Base-by-base conservation (phyloP, 257 asterid genomes). In the Nicotiana tabacum region DNA sequence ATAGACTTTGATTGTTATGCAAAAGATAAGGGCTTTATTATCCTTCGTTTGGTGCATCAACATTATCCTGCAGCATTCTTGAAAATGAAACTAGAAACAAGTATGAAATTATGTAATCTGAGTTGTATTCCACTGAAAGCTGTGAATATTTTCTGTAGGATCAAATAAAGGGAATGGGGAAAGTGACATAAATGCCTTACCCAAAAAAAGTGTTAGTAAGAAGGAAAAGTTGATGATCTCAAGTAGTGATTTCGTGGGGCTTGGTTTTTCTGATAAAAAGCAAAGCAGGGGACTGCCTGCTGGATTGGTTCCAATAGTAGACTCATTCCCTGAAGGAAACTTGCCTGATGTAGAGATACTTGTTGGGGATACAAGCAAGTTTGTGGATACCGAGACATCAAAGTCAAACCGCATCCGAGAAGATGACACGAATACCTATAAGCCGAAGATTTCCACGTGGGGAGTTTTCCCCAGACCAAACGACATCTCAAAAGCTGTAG, bases 361-460 rank as follows among this genome's bases (percentile, higher is more conserved):
- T 61, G 91, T 94, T 60, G 98, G 99, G 66, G 97, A 96, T 82
- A 51, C 85, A 18, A 96, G 90, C 86, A 93, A 81, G 77, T 94
- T 96, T 84, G 92, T 83, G 35, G 91, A 88, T 66, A 82, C 79
- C 30, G 84, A 82, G 30, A 46, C 81, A 16, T 68, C 90, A 60
- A 81, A 68, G 60, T 74, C 83, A 65, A 66, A 33, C 48, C 83
- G 87, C 9, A 24, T 74, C 35, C 67, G 79, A 46, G 94, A 89
- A 76, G 89, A 90, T 56, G 88, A 87, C 62, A 69, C 5, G 10
- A 94, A 92, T 53, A 83, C 88, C 29, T 96, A 93, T 80, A 96
- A 91, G 90, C 99, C 99, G 7, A 96, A 92, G 92, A 98, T 94
- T 83, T 94, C 99, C 81, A 96, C 98, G 15, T 96, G 99, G 98